A percentile compares a stretch with the other conserved stretches of the same genome.
Evolutionary conservation across 2,329 filamentous ascomycete species (phyloP).

Genomic region (Pseudogymnoascus verrucosus): DNA sequence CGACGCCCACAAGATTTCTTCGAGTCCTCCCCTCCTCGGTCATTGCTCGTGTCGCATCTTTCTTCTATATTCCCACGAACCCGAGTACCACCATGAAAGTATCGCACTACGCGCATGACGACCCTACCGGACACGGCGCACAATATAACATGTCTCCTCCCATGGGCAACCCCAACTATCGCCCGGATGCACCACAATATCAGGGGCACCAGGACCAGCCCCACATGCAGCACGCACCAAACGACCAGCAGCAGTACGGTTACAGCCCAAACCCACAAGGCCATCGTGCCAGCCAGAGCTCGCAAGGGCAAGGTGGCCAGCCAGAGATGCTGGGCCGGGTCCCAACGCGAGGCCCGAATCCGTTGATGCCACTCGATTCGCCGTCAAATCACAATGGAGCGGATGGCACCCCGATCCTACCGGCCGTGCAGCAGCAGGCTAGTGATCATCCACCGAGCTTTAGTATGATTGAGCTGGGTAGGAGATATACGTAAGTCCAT

Average conservation of each 20-base stretch:
- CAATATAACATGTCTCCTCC: conserved; percentile 5
- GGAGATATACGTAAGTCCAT: conserved; percentile 7
- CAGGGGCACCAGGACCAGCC: neutral
- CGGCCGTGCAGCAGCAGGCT: neutral
- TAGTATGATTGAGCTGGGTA: conserved; percentile 9
- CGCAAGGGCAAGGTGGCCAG: neutral
- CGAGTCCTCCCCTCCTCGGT: neutral
- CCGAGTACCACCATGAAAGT: neutral
- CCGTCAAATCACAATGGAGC: neutral
- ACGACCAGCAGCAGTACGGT: conserved; percentile 1
- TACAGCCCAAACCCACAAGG: neutral
- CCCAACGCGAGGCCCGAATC: neutral
- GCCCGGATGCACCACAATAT: neutral
- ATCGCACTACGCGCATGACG: conserved; percentile 3
- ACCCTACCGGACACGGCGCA: neutral
- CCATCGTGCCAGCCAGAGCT: neutral
- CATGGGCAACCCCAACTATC: neutral
- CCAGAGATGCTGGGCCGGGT: neutral
- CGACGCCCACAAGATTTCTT: neutral
- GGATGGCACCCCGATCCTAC: neutral
- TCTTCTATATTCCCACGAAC: neutral
- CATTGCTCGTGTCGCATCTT: neutral
- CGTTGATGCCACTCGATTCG: conserved; percentile 1
- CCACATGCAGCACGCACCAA: neutral
- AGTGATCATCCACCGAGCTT: neutral